These are phyloP conservation scores for Cercospora sojina DNA, from an alignment of 2,329 filamentous ascomycete species.

Conservation along the genomic window DNA sequence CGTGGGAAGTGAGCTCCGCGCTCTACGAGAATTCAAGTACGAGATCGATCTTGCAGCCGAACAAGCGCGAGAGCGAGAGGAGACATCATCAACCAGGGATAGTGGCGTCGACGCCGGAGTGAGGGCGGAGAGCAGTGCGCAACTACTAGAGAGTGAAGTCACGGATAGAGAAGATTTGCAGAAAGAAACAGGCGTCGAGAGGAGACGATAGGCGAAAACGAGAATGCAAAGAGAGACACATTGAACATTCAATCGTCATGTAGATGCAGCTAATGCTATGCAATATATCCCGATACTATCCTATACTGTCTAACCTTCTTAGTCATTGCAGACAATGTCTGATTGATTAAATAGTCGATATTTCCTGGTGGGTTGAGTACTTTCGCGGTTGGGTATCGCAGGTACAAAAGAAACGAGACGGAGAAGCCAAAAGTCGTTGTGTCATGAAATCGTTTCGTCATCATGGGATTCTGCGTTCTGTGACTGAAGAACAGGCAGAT, in stretches of 20 bases:
- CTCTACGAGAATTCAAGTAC: constrained; percentile 89
- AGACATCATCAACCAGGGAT: background rate
- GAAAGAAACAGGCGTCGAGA: background rate
- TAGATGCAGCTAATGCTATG: background rate
- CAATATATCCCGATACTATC: background rate
- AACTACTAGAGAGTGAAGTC: background rate
- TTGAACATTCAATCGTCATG: background rate
- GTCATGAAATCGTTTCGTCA: background rate
- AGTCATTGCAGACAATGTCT: background rate
- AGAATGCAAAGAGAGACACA: background rate
- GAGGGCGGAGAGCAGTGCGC: background rate
- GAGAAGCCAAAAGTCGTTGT: background rate
- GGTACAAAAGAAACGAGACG: background rate
- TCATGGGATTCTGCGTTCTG: background rate
- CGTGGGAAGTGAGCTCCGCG: constrained; percentile 76
- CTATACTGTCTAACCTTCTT: background rate
- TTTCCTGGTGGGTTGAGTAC: background rate
- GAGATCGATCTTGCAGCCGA: constrained; percentile 71
- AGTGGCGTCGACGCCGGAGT: background rate
- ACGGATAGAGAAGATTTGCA: background rate
- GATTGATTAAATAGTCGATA: background rate
- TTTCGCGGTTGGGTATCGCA: background rate
- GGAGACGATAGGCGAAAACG: background rate
- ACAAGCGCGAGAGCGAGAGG: constrained; percentile 25
- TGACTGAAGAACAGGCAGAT: background rate